Evolutionary conservation across 208 protist species (phyloP), one percentile per base, ranked within the genome.

Genomic region (Trichomonas vaginalis): DNA sequence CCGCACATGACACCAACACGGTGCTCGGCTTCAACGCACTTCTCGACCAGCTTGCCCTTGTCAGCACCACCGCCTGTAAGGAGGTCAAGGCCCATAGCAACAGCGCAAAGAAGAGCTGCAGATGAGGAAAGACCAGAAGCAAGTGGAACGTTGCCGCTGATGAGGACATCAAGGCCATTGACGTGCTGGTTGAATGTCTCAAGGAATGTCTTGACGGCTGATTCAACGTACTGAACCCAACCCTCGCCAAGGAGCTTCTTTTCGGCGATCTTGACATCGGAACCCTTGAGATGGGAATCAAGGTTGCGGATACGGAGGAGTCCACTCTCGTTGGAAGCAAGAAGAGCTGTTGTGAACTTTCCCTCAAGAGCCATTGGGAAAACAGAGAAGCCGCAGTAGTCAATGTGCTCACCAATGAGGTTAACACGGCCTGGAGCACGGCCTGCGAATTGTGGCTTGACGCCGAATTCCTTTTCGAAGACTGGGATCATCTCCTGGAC

Each of bases 401-500:
- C 97, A 46, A 97, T 96, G 83, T 97, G 97, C 80, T 97, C 97
- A 47, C 97, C 97, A 62, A 97, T 97, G 23, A 97, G 56, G 86
- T 97, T 97, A 0, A 97, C 97, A 46, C 97, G 87, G 6, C 96
- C 96, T 27, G 97, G 97, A 35, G 96, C 96, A 14, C 96, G 95
- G 14, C 47, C 86, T 37, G 96, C 95, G 49, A 87, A 48, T 51
- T 35, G 56, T 95, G 95, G 62, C 6, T 23, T 32, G 14, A 10
- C 23, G 1, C 62, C 95, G 51, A 96, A 96, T 35, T 88, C 51
- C 10, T 39, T 35, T 35, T 49, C 15, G 49, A 96, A 96, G 27
- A 46, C 23, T 27, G 48, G 49, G 10, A 96, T 49, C 51, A 95
- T 95, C 32, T 80, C 15, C 61, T 95, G 47, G 2, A 95, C 37